phyloP scores from a whole-genome alignment of 768 basidiomycete species.

The Dentipellis sp. region DNA sequence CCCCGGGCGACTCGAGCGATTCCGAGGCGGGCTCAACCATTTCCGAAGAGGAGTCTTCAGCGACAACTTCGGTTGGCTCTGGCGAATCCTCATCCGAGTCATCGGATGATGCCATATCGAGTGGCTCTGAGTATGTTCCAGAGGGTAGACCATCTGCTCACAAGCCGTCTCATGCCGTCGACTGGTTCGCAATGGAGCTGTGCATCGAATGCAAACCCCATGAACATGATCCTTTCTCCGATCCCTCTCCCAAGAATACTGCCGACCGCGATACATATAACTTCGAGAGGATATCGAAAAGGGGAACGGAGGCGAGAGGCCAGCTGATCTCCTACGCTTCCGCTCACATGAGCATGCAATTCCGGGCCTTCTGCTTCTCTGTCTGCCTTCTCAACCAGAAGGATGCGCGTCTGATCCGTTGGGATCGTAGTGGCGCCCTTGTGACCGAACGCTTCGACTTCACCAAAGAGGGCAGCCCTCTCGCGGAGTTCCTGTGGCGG shows the following conservation, averaged over 20 bases:
- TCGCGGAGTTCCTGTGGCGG: constrained; percentile 1
- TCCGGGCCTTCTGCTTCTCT: not conserved
- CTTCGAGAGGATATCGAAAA: not conserved
- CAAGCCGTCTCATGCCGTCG: not conserved
- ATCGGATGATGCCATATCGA: not conserved
- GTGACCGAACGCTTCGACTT: not conserved
- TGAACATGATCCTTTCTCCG: not conserved
- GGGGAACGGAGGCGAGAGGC: not conserved
- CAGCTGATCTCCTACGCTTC: not conserved
- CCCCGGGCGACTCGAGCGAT: not conserved
- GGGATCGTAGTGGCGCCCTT: constrained; percentile 2
- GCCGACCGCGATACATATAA: not conserved
- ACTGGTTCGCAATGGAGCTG: not conserved
- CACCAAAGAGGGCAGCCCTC: not conserved
- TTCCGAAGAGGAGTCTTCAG: not conserved
- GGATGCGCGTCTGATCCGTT: not conserved
- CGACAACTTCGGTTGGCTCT: too few relatives aligned
- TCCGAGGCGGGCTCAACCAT: not conserved
- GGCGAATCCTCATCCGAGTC: not conserved
- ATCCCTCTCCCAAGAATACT: not conserved
- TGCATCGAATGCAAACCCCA: not conserved
- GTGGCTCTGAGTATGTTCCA: too few relatives aligned
- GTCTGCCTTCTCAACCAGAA: not conserved
- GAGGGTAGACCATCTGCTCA: too few relatives aligned
- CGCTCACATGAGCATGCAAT: not conserved